These are phyloP conservation scores for Colletotrichum noveboracense DNA, from an alignment of 2,329 filamentous ascomycete genomes.

Conservation along the genomic window DNA sequence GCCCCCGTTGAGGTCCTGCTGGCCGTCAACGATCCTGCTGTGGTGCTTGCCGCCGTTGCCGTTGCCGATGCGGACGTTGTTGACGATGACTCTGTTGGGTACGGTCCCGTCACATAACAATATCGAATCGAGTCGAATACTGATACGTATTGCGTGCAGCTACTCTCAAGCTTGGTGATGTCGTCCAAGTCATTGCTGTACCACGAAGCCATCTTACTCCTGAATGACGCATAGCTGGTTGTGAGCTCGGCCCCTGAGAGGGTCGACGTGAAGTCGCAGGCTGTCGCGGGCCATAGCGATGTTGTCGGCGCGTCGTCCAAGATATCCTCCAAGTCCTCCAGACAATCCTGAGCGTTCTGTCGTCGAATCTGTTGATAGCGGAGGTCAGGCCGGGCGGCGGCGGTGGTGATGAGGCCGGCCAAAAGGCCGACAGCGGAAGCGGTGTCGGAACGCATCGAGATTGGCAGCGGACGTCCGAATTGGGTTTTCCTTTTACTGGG, in stretches of 20 bases:
- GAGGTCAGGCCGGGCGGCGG: slow-evolving; percentile 1
- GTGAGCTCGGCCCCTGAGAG: slow-evolving; percentile 12
- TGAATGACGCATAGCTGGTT: background rate
- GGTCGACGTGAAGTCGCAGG: slow-evolving; percentile 15
- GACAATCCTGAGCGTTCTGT: background rate
- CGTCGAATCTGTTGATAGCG: slow-evolving; percentile 3
- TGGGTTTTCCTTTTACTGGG: background rate
- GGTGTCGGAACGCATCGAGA: background rate
- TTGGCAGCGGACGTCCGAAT: background rate
- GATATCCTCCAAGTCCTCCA: slow-evolving; percentile 11
- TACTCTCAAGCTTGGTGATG: slow-evolving; percentile 9
- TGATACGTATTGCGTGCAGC: slow-evolving; percentile 9
- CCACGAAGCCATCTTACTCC: slow-evolving; percentile 15
- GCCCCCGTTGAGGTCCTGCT: background rate
- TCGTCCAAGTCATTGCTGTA: slow-evolving; percentile 13
- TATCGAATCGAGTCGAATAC: slow-evolving; percentile 1
- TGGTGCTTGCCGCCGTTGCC: background rate
- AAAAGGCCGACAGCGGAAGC: slow-evolving; percentile 1
- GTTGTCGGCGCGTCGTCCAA: slow-evolving; percentile 8
- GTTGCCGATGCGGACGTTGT: background rate
- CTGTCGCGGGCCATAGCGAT: slow-evolving; percentile 5
- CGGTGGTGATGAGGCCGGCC: background rate
- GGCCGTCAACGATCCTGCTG: background rate
- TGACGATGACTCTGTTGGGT: background rate
- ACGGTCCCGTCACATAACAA: slow-evolving; percentile 9